Conservation (phyloP, 169 alveolate genomes). For the Neospora caninum region DNA sequence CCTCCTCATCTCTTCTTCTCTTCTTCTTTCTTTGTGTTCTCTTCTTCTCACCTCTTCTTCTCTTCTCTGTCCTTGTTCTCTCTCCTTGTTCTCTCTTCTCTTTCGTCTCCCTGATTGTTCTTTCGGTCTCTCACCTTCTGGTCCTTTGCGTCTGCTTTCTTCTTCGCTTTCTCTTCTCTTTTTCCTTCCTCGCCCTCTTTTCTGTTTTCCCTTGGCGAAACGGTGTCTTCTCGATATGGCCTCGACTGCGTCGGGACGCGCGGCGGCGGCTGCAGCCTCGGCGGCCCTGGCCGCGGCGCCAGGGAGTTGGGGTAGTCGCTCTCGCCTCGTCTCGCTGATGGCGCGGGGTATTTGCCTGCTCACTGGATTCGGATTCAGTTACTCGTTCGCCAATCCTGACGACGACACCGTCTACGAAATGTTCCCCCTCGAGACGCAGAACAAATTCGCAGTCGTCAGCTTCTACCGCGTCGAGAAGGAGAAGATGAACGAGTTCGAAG, state of each 20-base stretch:
- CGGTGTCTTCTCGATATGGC: background rate
- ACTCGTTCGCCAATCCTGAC: constrained; percentile 28
- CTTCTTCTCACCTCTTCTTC: background rate
- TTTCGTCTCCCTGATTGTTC: background rate
- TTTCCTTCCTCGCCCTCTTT: background rate
- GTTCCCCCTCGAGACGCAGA: background rate
- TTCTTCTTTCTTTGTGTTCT: background rate
- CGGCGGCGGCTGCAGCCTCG: constrained; percentile 14
- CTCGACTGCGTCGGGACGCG: background rate
- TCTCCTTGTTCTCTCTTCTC: background rate
- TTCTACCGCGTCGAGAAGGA: background rate
- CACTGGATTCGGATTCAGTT: background rate
- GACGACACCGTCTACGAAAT: constrained; percentile 22
- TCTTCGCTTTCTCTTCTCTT: background rate
- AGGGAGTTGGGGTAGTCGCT: background rate
- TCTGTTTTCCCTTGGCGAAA: background rate
- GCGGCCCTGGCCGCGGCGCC: constrained; percentile 15
- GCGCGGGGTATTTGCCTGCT: background rate
- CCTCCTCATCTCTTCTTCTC: background rate
- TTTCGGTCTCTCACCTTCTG: background rate
- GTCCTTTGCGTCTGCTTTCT: background rate
- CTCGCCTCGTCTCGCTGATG: background rate
- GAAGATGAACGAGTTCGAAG: background rate
- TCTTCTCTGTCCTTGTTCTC: background rate
- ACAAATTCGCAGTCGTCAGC: background rate